Base-by-base conservation (phyloP, 805 yeast genomes). In the Schwanniomyces yamadae region DNA sequence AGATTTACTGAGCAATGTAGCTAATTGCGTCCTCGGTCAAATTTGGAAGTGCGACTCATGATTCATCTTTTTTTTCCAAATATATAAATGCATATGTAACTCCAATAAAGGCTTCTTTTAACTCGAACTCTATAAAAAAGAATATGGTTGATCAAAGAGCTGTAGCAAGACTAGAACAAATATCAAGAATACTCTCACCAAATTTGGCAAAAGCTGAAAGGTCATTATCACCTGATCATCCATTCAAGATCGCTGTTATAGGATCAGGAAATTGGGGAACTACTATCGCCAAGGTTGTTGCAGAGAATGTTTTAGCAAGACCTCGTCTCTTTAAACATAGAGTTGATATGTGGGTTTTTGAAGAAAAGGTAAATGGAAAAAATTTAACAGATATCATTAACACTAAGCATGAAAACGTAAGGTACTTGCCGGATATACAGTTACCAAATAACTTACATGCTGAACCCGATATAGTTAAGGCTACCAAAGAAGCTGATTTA, bases 251-350 rank as follows among this genome's bases (percentile, higher is more conserved):
- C 14, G 49, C 89, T 26, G 87, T 89, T 37, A 81, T 93, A 46
- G 99, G 99, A 27, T 89, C 97, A 20, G 99, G 96, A 59, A 91
- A 91, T 67, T 91, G 99, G 87, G 99, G 99, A 46, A 88, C 96
- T 24, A 91, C 98, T 13, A 89, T 93, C 37, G 97, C 98, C 44
- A 91, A 93, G 62, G 88, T 91, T 29, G 82, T 89, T 18, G 89
- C 97, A 24, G 98, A 93, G 64, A 90, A 89, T 61, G 72, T 90
- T 28, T 73, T 72, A 13, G 77, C 77, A 44, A 77, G 87, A 63
- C 82, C 90, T 25, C 73, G 78, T 24, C 66, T 86, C 53, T 93
- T 93, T 62, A 73, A 78, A 41, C 68, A 66, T 42, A 68, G 76
- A 37, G 97, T 93, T 26, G 81, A 83, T 52, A 90, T 93, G 98